Base-by-base conservation (phyloP, 257 asterid genomes). In the Salvia hispanica region DNA sequence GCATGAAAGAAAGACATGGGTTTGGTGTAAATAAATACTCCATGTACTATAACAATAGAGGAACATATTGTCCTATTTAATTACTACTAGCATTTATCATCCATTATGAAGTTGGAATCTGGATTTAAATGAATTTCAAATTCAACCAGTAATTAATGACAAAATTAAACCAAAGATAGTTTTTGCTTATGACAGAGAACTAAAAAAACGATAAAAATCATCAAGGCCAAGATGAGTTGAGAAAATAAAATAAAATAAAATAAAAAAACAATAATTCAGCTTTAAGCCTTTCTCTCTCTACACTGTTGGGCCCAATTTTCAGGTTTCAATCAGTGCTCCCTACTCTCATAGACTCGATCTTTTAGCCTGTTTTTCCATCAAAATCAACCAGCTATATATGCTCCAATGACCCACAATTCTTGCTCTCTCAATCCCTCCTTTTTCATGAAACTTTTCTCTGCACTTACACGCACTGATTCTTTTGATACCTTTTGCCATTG, bases 281-380 rank as follows among this genome's bases (percentile, higher is more conserved):
- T n/a, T n/a, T n/a, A n/a, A n/a, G n/a, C n/a, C 42, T 52, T 57
- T 52, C 58, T 36, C 39, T 14, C 46, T 62, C 74, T 18, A 47
- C 45, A 18, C 11, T 44, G 39, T 66, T 33, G 76, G 83, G 77
- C 74, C 73, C 71, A 74, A 69, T 64, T 72, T 76, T 67, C 73
- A 63, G 80, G 82, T 78, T 76, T 71, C 79, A 74, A 84, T 80
- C 81, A 75, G 81, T 80, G 68, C 77, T 76, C 80, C 77, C 69
- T 71, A 69, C 80, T 76, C 80, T 45, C 60, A 53, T 62, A 79
- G 69, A 69, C 71, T 63, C 75, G 47, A 79, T 79, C 77, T 70
- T 82, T 64, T 47, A 71, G 14, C 25, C 67, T 51, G 16, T 28
- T 72, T 67, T 62, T 25, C 55, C 33, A 21, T 67, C 58, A 18